Evolutionary conservation across 2,329 filamentous ascomycete genomes (phyloP), one percentile per base, ranked within the genome.

Genomic region (Fusarium lateritium): DNA sequence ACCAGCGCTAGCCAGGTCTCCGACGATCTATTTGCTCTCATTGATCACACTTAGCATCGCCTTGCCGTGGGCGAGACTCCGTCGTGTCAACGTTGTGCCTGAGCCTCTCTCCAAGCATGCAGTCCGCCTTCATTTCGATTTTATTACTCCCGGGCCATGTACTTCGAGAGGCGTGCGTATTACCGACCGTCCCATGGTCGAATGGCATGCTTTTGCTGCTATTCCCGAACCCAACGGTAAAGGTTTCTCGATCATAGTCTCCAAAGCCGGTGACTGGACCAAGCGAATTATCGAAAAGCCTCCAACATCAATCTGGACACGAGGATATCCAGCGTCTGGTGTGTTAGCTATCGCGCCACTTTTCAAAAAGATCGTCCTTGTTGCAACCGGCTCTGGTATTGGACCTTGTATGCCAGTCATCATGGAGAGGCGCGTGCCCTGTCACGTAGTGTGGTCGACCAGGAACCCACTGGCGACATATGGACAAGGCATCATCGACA

Each of bases 221-320:
- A 91, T 93, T 53, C 88, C 90, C 2, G 85, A 88, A 64, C 82
- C 85, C 1, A 62, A 39, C 11, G 68, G 68, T 0, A 77, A 79
- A 31, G 88, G 85, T 13, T 92, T 89, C 78, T 91, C 88, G 0
- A 81, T 90, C 22, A 79, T 92, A 15, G 83, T 92, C 21, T 91
- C 89, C 49, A 89, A 88, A 63, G 89, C 89, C 2, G 91, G 91
- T 8, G 90, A 92, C 79, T 93, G 90, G 90, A 92, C 90, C 0
- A 79, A 80, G 19, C 81, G 83, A 33, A 83, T 86, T 44, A 92
- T 92, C 76, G 78, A 83, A 50, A 81, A 83, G 49, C 87, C 86
- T 2, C 89, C 89, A 1, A 83, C 79, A 0, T 79, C 84, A 22
- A 80, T 92, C 39, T 92, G 88, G 87, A 85, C 88, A 5, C 85